Evolutionary conservation across 192 early-diverging fungal species (phyloP).

Genomic region (Rhizoclosmatium globosum): DNA sequence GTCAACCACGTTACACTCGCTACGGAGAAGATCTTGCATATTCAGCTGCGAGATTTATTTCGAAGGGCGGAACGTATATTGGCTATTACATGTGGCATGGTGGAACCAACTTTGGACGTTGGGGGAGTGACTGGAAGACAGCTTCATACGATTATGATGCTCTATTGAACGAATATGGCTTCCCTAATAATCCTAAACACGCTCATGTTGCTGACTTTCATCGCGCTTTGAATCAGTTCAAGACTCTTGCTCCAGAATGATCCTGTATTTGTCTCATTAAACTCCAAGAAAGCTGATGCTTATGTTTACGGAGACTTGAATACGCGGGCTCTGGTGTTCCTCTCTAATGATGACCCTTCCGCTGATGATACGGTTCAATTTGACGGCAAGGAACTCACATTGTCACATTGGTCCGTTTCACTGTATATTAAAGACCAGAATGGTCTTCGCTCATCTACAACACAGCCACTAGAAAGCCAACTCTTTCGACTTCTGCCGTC

Average conservation of each 20-base stretch:
- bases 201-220: constrained; percentile 38
- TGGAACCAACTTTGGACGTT: constrained; percentile 71
- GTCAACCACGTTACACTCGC: constrained; percentile 52
- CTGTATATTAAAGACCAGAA: constrained; percentile 1
- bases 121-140: constrained; percentile 42
- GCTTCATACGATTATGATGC: constrained; percentile 62
- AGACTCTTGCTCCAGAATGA: constrained; percentile 29
- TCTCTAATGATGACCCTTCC: constrained; percentile 29
- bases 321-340: constrained; percentile 28
- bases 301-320: constrained; percentile 25
- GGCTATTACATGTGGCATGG: constrained; percentile 68
- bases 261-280: background rate
- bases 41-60: constrained; percentile 63
- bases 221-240: constrained; percentile 14
- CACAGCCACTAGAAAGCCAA: constrained; percentile 11
- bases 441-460: constrained; percentile 19
- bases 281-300: constrained; percentile 18
- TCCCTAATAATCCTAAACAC: constrained; percentile 42
- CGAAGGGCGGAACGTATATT: constrained; percentile 40
- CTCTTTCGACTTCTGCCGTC: background rate
- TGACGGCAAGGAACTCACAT: background rate
- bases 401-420: constrained; percentile 36
- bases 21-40: constrained; percentile 66
- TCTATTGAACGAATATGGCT: constrained; percentile 56
- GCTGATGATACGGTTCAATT: constrained; percentile 5